Percentiles rank a stretch among this genome's conserved stretches.
phyloP scores from a whole-genome alignment of 352 stramenopile genomes.

The Peronospora destructor region DNA sequence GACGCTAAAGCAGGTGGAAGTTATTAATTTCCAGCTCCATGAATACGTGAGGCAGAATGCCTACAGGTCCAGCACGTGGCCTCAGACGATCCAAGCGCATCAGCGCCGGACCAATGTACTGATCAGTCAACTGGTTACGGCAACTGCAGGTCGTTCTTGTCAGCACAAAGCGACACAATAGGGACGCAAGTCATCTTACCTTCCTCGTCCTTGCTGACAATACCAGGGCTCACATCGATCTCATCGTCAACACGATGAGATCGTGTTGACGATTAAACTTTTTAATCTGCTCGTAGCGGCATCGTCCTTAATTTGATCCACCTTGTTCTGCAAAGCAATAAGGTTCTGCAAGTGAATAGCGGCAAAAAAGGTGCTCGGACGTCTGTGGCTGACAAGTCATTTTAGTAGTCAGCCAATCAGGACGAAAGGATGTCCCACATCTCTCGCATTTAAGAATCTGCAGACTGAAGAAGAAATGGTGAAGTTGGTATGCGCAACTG shows the following conservation, averaged over 20 bases:
- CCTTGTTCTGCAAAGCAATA: constrained; percentile 99
- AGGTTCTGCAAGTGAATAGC: constrained; percentile 99
- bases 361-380: constrained; percentile 98
- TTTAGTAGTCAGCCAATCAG: no score
- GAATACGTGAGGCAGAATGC: no score
- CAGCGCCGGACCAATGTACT: constrained; percentile 32
- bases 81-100: no score
- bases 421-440: no score
- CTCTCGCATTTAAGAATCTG: no score
- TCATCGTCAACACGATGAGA: constrained; percentile 94
- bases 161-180: constrained; percentile 96
- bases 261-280: constrained; percentile 85
- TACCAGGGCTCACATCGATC: constrained; percentile 98
- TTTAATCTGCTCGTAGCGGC: constrained; percentile 95
- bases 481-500: no score
- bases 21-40: constrained; percentile 90
- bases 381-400: constrained; percentile 99
- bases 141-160: constrained; percentile 99
- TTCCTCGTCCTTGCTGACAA: constrained; percentile 97
- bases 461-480: no score
- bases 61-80: constrained; percentile 12
- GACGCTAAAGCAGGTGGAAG: constrained; percentile 88
- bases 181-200: constrained; percentile 92
- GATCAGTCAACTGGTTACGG: constrained; percentile 98
- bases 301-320: constrained; percentile 99